Evolutionary conservation across 345 rosid genomes (phyloP).

Genomic region (Dipteronia dyeriana): DNA sequence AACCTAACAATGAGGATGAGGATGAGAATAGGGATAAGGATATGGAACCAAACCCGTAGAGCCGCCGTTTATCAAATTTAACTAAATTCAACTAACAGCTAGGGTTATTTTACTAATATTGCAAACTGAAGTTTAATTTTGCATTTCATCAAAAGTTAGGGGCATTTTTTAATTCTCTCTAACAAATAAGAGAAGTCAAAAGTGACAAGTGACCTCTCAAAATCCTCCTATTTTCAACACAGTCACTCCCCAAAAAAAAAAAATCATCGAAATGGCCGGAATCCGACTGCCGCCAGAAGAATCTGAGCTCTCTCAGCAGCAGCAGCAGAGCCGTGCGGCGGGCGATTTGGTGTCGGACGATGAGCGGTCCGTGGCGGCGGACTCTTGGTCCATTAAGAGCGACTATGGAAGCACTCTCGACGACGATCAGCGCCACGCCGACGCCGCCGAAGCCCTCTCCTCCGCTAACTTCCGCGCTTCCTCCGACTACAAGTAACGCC

Average conservation of each 20-base stretch:
- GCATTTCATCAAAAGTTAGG: no score
- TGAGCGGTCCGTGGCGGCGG: constrained; percentile 95
- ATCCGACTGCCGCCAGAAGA: constrained; percentile 60
- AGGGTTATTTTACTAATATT: no score
- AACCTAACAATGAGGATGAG: no score
- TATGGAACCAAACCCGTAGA: no score
- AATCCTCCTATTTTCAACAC: neutral
- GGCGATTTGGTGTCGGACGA: constrained; percentile 89
- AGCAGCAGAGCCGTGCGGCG: constrained; percentile 27
- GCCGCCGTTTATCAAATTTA: no score
- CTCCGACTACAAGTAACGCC: constrained; percentile 69
- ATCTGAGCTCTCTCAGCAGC: constrained; percentile 42
- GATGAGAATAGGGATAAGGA: no score
- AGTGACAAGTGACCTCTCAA: neutral
- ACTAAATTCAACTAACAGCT: no score
- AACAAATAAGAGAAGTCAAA: no score
- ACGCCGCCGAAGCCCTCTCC: constrained; percentile 87
- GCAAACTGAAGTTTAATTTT: no score
- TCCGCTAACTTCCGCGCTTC: constrained; percentile 70
- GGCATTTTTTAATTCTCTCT: no score
- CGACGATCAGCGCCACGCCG: constrained; percentile 97
- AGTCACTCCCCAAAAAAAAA: neutral
- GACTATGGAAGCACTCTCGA: constrained; percentile 98
- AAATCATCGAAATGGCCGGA: constrained; percentile 54
- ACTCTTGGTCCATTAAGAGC: constrained; percentile 98